Evolutionary conservation across 2,329 filamentous ascomycete species (phyloP).

Genomic region (Fusarium duplospermum): DNA sequence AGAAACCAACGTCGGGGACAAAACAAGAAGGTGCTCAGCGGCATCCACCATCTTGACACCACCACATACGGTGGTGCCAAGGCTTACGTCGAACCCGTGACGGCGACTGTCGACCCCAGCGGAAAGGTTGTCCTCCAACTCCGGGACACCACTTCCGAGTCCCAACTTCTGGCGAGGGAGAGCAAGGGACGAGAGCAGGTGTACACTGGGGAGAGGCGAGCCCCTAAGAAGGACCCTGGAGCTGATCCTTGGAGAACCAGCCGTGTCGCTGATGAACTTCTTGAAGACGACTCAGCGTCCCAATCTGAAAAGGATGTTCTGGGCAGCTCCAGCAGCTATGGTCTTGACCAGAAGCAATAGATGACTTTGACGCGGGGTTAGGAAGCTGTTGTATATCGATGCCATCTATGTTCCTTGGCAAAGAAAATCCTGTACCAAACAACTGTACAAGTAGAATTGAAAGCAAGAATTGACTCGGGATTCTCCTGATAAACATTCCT

Average conservation of each 20-base stretch:
- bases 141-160: slow-evolving; percentile 52
- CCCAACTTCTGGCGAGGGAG: slow-evolving; percentile 61
- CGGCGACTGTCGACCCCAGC: slow-evolving; percentile 60
- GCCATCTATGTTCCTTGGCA: slow-evolving; percentile 33
- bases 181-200: slow-evolving; percentile 50
- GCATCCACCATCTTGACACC: slow-evolving; percentile 59
- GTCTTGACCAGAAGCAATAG: slow-evolving; percentile 46
- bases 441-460: slow-evolving; percentile 49
- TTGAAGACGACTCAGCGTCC: slow-evolving; percentile 28
- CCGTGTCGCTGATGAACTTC: slow-evolving; percentile 46
- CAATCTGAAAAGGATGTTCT: slow-evolving; percentile 60
- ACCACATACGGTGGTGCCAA: slow-evolving; percentile 64
- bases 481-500: slow-evolving; percentile 29
- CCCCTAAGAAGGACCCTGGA: slow-evolving; percentile 13
- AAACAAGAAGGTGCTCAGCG: slow-evolving; percentile 45
- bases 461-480: slow-evolving; percentile 31
- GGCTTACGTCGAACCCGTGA: slow-evolving; percentile 60
- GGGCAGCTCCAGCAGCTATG: slow-evolving; percentile 54
- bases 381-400: slow-evolving; percentile 40
- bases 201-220: slow-evolving; percentile 45
- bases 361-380: slow-evolving; percentile 9
- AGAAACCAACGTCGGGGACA: slow-evolving; percentile 34
- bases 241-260: slow-evolving; percentile 37
- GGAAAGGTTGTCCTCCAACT: slow-evolving; percentile 62
- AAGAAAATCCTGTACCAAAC: slow-evolving; percentile 44